phyloP scores from a whole-genome alignment of 345 rosid species.

The Eucalyptus decipiens region DNA sequence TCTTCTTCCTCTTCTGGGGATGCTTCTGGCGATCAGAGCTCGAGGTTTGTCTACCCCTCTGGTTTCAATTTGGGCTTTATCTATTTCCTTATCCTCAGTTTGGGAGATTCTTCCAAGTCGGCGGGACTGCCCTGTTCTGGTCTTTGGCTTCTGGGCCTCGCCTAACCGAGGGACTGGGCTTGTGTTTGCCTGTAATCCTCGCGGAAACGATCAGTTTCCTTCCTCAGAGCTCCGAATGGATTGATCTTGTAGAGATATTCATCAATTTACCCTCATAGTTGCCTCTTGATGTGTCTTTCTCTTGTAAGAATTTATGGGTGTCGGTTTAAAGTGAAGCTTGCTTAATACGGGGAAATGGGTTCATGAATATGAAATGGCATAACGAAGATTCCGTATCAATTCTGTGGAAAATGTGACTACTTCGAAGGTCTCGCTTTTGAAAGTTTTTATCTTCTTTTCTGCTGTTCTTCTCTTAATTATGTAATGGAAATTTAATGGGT shows the following conservation, averaged over 20 bases:
- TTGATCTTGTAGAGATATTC: neutral
- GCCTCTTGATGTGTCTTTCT: neutral
- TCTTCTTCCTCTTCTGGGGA: constrained; percentile 19
- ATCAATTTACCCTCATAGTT: neutral
- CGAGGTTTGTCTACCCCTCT: constrained; percentile 26
- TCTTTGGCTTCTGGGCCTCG: neutral
- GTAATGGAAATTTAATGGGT: neutral
- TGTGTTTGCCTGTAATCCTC: neutral
- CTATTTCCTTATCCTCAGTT: neutral
- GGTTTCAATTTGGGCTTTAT: neutral
- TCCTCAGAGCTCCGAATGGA: neutral
- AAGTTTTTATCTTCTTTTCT: neutral
- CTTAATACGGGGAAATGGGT: neutral
- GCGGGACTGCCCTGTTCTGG: neutral
- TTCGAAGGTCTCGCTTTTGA: neutral
- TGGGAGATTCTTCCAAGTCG: neutral
- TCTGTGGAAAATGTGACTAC: neutral
- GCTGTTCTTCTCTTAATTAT: neutral
- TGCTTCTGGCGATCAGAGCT: constrained; percentile 31
- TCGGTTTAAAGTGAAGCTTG: neutral
- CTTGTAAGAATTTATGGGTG: neutral
- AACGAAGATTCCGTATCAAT: neutral
- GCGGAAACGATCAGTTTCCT: neutral
- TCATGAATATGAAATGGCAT: neutral
- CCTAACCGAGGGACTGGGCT: neutral